Conservation (phyloP, 2,329 filamentous ascomycete genomes). For the Balansia obtecta region DNA sequence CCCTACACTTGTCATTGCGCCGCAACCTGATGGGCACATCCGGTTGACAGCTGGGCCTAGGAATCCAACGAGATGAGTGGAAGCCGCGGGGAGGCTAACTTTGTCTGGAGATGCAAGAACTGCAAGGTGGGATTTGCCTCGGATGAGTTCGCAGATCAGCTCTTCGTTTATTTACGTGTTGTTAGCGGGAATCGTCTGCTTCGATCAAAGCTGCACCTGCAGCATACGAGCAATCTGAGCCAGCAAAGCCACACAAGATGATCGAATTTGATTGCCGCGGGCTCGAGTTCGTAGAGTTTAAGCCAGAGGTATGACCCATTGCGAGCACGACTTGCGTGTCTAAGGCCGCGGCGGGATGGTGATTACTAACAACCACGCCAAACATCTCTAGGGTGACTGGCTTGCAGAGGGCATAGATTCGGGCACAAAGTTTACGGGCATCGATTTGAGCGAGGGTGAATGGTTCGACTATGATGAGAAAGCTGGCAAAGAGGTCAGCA, state of each 20-base stretch:
- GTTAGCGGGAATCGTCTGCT: conserved; percentile 71
- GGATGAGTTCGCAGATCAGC: not conserved
- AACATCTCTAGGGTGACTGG: conserved; percentile 62
- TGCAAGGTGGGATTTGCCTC: conserved; percentile 58
- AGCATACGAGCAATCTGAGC: conserved; percentile 58
- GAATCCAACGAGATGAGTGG: conserved; percentile 85
- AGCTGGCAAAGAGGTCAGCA: conserved; percentile 78
- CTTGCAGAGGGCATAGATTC: conserved; percentile 72
- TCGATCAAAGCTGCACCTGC: conserved; percentile 65
- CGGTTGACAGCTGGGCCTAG: conserved; percentile 30
- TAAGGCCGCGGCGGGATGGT: no score
- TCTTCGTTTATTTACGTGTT: not conserved
- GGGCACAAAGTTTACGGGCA: conserved; percentile 63
- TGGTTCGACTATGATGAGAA: conserved; percentile 99
- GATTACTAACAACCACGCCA: not conserved
- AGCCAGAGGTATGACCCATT: conserved; percentile 54
- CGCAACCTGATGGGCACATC: not conserved
- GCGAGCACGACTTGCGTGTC: no score
- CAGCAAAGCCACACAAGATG: conserved; percentile 64
- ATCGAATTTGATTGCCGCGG: conserved; percentile 90
- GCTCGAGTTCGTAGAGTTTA: conserved; percentile 84
- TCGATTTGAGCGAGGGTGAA: conserved; percentile 80
- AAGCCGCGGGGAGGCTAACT: conserved; percentile 91
- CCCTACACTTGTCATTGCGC: not conserved
- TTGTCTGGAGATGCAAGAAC: conserved; percentile 99